Conservation (phyloP, 2,329 filamentous ascomycete species). For the Achaetomium macrosporum region DNA sequence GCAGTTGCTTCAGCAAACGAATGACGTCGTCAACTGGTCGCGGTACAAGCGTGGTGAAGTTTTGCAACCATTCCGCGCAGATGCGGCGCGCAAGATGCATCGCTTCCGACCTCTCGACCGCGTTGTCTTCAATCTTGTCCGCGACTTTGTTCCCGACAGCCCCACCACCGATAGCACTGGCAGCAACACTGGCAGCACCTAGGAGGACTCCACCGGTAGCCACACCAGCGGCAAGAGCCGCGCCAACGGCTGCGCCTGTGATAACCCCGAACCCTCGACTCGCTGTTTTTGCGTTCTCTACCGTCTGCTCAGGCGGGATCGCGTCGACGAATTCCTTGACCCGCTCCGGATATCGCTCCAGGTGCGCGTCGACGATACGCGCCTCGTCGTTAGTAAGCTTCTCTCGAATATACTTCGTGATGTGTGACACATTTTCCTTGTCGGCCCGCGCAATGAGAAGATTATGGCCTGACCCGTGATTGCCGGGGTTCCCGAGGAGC, state of each 20-base stretch:
- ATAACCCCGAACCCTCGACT: too few relatives aligned
- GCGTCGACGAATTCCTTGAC: neutral
- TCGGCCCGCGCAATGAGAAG: too few relatives aligned
- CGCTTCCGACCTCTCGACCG: neutral
- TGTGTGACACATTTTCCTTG: neutral
- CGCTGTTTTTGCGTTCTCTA: neutral
- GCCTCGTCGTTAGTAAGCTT: neutral
- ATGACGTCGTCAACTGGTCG: neutral
- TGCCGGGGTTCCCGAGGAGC: neutral
- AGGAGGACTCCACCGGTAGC: neutral
- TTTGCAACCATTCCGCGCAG: neutral
- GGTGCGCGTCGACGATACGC: neutral
- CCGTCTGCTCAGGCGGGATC: neutral
- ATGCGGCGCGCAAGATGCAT: neutral
- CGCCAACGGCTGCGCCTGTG: too few relatives aligned
- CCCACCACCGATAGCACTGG: neutral
- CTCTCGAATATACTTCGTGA: neutral
- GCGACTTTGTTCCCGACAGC: neutral
- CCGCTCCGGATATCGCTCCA: neutral
- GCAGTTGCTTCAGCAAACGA: neutral
- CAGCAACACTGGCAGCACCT: neutral
- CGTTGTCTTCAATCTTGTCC: neutral
- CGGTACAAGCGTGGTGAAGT: neutral
- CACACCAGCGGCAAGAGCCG: too few relatives aligned
- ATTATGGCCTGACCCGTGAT: too few relatives aligned